Percentiles rank a stretch among this genome's conserved stretches.
phyloP scores from a whole-genome alignment of 2,329 filamentous ascomycete species.

The Albophoma yamanashiensis region DNA sequence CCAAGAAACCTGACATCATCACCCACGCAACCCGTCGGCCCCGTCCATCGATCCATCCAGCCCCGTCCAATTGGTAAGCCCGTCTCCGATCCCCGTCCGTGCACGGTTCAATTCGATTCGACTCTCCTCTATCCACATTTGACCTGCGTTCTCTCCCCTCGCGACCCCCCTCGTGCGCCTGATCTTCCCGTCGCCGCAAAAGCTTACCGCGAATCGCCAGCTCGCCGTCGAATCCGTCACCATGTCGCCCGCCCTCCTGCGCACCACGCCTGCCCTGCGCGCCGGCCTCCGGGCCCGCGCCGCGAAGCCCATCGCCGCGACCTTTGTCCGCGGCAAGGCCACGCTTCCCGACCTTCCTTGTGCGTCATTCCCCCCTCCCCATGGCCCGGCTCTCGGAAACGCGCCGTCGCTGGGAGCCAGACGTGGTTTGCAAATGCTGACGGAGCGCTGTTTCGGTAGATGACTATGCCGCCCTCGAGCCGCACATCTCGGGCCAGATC shows the following conservation, averaged over 20 bases:
- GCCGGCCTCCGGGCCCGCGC: constrained; percentile 59
- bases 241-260: constrained; percentile 72
- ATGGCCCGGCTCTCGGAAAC: no score
- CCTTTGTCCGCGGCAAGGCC: constrained; percentile 77
- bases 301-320: constrained; percentile 51
- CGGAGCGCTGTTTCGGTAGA: constrained; percentile 38
- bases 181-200: neutral
- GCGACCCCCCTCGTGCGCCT: neutral
- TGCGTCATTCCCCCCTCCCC: constrained; percentile 17
- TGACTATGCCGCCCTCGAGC: constrained; percentile 92
- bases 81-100: neutral
- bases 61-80: constrained; percentile 1
- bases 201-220: neutral
- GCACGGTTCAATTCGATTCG: neutral
- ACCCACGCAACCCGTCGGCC: constrained; percentile 5
- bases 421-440: neutral
- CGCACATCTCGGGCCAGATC: constrained; percentile 73
- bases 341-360: constrained; percentile 80
- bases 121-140: neutral
- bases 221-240: constrained; percentile 10
- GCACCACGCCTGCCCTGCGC: constrained; percentile 56
- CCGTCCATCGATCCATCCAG: neutral
- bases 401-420: no score
- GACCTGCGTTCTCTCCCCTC: constrained; percentile 3
- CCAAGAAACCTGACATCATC: constrained; percentile 2